A percentile compares a stretch with the other conserved stretches of the same genome.
phyloP scores from a whole-genome alignment of 331 rosid genomes.

The Dryas integrifolia region DNA sequence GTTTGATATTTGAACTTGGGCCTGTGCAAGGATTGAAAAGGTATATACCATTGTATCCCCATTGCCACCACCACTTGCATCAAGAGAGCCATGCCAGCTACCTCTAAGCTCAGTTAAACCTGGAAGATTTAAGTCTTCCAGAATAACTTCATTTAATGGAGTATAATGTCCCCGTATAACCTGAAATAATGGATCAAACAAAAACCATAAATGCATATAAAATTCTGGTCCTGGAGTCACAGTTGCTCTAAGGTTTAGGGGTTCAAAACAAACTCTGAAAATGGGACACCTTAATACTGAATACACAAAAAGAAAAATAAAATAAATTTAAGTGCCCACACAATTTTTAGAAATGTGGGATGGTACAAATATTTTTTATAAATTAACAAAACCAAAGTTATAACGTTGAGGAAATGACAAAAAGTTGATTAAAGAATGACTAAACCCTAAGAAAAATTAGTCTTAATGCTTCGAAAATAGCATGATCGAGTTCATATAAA shows the following conservation, averaged over 20 bases:
- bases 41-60: constrained; percentile 84
- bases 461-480: not conserved
- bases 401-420: not conserved
- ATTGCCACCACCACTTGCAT: constrained; percentile 96
- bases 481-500: not conserved
- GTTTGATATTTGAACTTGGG: constrained; percentile 14
- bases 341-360: not conserved
- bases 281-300: not conserved
- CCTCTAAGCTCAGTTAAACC: constrained; percentile 87
- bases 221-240: not conserved
- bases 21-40: constrained; percentile 13
- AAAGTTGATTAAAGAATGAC: not conserved
- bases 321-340: not conserved
- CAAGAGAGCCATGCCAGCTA: constrained; percentile 84
- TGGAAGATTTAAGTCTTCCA: constrained; percentile 75
- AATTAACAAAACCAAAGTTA: not conserved
- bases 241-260: not conserved
- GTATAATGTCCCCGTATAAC: constrained; percentile 52
- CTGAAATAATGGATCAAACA: constrained; percentile 42
- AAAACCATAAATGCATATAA: constrained; percentile 9
- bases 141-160: constrained; percentile 52
- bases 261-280: not conserved
- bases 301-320: not conserved
- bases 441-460: no score
- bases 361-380: not conserved